Conservation (phyloP, 2,329 filamentous ascomycete species). For the Botrytis tulipae region DNA sequence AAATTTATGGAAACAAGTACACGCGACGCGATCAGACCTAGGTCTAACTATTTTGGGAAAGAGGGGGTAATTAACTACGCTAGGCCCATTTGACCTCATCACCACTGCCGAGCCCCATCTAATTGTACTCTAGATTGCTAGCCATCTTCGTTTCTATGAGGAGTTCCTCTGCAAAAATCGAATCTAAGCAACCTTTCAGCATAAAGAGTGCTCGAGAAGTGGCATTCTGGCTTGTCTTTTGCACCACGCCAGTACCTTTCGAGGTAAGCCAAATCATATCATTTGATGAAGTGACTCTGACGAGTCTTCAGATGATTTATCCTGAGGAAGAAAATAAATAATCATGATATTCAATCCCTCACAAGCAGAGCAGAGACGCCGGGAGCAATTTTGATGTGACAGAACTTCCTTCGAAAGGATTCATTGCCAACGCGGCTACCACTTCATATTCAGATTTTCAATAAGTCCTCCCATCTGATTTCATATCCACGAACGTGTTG, state of each 20-base stretch:
- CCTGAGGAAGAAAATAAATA: not conserved
- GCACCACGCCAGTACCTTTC: not conserved
- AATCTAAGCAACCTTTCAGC: not conserved
- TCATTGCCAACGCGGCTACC: not conserved
- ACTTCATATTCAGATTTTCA: not conserved
- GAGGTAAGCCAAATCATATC: not conserved
- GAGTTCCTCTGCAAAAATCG: not conserved
- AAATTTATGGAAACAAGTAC: not conserved
- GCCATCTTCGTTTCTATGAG: no score
- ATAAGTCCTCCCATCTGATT: not conserved
- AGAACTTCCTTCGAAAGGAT: not conserved
- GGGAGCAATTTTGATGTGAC: not conserved
- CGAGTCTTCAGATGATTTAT: not conserved
- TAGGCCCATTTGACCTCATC: not conserved
- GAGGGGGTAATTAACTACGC: not conserved
- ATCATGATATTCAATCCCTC: not conserved
- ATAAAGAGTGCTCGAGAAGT: not conserved
- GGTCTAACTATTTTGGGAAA: not conserved
- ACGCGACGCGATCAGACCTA: not conserved
- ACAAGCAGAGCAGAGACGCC: not conserved
- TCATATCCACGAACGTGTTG: not conserved
- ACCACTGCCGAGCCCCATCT: not conserved
- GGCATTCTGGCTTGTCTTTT: not conserved
- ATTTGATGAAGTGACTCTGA: no score
- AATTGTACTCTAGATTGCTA: no score